Evolutionary conservation across 371 early-diverging fungal genomes (phyloP), one percentile per base, ranked within the genome.

Genomic region (Circinella minor): DNA sequence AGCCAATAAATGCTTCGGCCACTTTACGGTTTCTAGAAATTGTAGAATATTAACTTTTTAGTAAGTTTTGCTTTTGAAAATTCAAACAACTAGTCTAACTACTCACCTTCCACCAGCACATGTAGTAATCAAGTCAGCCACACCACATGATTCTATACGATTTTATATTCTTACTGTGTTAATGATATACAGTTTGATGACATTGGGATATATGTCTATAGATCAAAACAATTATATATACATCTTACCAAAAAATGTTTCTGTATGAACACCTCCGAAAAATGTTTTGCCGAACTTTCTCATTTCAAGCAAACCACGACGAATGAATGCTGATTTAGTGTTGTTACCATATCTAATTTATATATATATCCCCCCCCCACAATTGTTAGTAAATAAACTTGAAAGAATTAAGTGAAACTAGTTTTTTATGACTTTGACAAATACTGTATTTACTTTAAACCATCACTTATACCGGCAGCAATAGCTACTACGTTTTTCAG

Each of bases 401-500:
- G 27, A 27, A 27, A 27, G 27, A 27, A 2, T n/a, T n/a, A n/a
- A n/a, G n/a, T n/a, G n/a, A n/a, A n/a, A n/a, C n/a, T 27, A 27
- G 27, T 27, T 27, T 27, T 27, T 27, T 27, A 27, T 27, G 27
- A 27, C 27, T 27, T 27, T 27, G 27, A 27, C 27, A 0, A 27
- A 27, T 27, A 27, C 27, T 27, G 2, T 27, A 43, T 97, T 54
- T 89, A 76, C 43, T 61, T 61, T 46, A 84, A 75, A 17, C 84
- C 99, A 75, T 97, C 96, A 59, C 94, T 92, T 64, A 99, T 86
- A 49, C 99, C 99, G 61, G 96, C 99, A 34, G 92, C 99, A 55
- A 99, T 84, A 4, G 98, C 98, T 13, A 99, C 91, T 13, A 99
- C 91, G 86, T 99, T 99, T 84, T 99, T 99, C 37, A 99, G 78